A percentile compares a stretch with the other conserved stretches of the same genome.
These are phyloP conservation scores for Sclerotinia subarctica DNA, from an alignment of 2,329 filamentous ascomycete genomes.

Conservation along the genomic window DNA sequence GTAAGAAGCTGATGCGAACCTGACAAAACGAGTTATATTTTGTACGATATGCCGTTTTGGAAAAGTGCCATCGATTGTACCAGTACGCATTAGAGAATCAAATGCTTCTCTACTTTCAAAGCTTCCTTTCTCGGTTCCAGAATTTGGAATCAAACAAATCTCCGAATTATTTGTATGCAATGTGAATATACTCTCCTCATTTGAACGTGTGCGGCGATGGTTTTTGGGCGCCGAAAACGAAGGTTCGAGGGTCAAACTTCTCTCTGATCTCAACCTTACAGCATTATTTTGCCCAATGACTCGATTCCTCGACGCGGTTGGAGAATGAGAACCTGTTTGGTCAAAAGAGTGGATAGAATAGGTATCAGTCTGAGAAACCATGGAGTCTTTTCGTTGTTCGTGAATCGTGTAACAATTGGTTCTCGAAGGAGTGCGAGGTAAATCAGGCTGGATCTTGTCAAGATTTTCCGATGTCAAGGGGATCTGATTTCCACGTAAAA, in stretches of 20 bases:
- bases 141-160: constrained; percentile 34
- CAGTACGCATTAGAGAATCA: constrained; percentile 42
- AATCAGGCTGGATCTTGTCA: constrained; percentile 30
- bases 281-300: constrained; percentile 36
- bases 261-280: constrained; percentile 40
- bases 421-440: constrained; percentile 44
- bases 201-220: constrained; percentile 37
- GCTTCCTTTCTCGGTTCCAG: constrained; percentile 37
- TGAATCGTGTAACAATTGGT: constrained; percentile 51
- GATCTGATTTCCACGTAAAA: constrained; percentile 42
- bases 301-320: constrained; percentile 39
- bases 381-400: constrained; percentile 51
- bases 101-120: constrained; percentile 34
- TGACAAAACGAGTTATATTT: constrained; percentile 63
- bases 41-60: constrained; percentile 57
- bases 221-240: constrained; percentile 31
- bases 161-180: constrained; percentile 48
- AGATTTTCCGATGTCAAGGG: constrained; percentile 44
- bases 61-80: constrained; percentile 56
- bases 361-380: constrained; percentile 55
- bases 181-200: constrained; percentile 56
- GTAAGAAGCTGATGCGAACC: constrained; percentile 65
- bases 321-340: constrained; percentile 45
- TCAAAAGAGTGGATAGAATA: constrained; percentile 51
- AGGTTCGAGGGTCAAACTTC: constrained; percentile 33